These are phyloP conservation scores for Paraphaeosphaeria sporulosa DNA, from an alignment of 2,329 filamentous ascomycete species.

Conservation along the genomic window DNA sequence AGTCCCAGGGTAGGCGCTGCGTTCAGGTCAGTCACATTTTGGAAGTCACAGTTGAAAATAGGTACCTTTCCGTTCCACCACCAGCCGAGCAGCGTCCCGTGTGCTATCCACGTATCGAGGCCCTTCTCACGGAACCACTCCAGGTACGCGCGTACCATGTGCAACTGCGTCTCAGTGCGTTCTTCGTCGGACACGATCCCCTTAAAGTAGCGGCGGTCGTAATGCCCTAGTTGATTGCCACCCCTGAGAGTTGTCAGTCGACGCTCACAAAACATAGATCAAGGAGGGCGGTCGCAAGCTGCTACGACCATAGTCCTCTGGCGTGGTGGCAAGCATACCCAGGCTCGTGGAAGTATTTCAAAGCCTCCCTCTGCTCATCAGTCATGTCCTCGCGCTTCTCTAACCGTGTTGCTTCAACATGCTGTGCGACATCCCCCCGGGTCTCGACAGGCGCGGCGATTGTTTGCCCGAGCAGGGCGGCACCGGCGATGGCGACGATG, in stretches of 20 bases:
- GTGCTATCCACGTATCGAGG: conserved; percentile 85
- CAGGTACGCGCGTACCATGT: conserved; percentile 79
- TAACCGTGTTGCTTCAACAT: conserved; percentile 5
- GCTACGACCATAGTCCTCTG: background rate
- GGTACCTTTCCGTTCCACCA: conserved; percentile 79
- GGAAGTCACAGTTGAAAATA: conserved; percentile 2
- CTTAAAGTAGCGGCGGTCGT: conserved; percentile 75
- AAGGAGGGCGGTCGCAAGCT: background rate
- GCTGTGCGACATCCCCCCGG: conserved; percentile 1
- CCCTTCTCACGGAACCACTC: conserved; percentile 68
- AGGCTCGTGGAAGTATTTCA: conserved; percentile 51
- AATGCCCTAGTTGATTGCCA: conserved; percentile 70
- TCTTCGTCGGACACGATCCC: conserved; percentile 70
- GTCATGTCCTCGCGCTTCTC: conserved; percentile 9
- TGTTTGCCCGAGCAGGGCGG: conserved; percentile 27
- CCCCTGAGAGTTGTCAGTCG: conserved; percentile 31
- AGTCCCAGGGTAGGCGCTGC: conserved; percentile 82
- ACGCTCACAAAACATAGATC: background rate
- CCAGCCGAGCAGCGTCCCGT: conserved; percentile 85
- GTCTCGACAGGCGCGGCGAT: conserved; percentile 30
- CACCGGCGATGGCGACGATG: conserved; percentile 27
- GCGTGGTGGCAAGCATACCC: conserved; percentile 36
- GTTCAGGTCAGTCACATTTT: conserved; percentile 23
- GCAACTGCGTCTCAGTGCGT: conserved; percentile 69
- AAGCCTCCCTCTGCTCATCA: conserved; percentile 23